Evolutionary conservation across 2,329 filamentous ascomycete genomes (phyloP).

Genomic region (Xylariaceae sp.): DNA sequence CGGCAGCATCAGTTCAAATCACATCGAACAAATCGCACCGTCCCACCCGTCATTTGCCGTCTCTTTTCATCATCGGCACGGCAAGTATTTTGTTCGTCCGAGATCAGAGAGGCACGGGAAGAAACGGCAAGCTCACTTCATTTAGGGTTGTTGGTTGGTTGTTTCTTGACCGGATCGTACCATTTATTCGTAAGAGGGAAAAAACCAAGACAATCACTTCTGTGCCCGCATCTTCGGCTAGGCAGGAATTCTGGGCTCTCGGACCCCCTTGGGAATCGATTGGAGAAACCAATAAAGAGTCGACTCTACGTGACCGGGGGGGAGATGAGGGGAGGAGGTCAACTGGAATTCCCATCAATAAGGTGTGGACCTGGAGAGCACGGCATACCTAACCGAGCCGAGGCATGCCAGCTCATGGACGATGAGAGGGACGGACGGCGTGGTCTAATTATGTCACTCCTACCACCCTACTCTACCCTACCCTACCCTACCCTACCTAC

Average conservation of each 20-base stretch:
- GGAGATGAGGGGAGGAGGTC: neutral
- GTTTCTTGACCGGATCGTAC: neutral
- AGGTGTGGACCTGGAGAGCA: conserved; percentile 5
- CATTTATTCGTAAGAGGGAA: conserved; percentile 6
- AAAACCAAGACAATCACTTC: neutral
- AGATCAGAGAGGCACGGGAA: too few species aligned
- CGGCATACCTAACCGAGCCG: conserved; percentile 13
- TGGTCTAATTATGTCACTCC: too few species aligned
- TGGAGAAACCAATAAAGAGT: conserved; percentile 8
- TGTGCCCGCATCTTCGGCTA: neutral
- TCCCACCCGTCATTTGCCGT: neutral
- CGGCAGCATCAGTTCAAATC: neutral
- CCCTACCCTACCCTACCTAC: too few species aligned
- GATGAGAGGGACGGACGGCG: neutral
- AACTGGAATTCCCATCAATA: conserved; percentile 5
- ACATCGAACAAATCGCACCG: neutral
- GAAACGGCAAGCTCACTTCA: too few species aligned
- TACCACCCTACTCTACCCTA: too few species aligned
- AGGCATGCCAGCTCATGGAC: conserved; percentile 4
- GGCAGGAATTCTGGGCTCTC: neutral
- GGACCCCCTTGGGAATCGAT: conserved; percentile 1
- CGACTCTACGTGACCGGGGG: neutral
- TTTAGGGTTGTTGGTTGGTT: neutral
- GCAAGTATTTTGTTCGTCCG: too few species aligned
- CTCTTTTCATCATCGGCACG: neutral